phyloP scores from a whole-genome alignment of 1,139 yeast species.

The Lodderomyces parapsilosis region DNA sequence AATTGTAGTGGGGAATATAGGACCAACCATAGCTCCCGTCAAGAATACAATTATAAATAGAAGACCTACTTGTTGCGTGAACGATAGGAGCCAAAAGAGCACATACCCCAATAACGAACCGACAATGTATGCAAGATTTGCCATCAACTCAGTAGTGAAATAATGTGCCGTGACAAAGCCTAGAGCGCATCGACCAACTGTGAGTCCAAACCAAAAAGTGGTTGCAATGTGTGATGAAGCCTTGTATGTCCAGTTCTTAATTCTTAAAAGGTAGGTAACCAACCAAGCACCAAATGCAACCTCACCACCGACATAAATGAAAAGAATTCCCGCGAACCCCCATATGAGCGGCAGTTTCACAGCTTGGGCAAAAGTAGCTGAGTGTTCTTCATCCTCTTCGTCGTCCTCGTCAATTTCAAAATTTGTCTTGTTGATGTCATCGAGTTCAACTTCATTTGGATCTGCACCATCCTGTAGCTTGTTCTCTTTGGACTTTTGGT shows the following conservation, averaged over 20 bases:
- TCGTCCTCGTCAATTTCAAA: conserved; percentile 18
- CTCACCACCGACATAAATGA: conserved; percentile 67
- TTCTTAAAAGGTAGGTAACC: conserved; percentile 53
- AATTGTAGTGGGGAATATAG: conserved; percentile 75
- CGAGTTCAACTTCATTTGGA: conserved; percentile 11
- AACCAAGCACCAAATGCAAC: conserved; percentile 72
- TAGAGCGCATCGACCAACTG: conserved; percentile 56
- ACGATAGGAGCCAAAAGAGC: conserved; percentile 29
- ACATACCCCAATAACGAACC: conserved; percentile 30
- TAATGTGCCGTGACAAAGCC: conserved; percentile 60
- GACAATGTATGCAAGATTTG: conserved; percentile 32
- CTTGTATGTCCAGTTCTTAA: conserved; percentile 44
- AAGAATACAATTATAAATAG: conserved; percentile 45
- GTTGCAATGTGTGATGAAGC: conserved; percentile 60
- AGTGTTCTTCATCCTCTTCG: conserved; percentile 14
- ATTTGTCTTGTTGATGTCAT: conserved; percentile 12
- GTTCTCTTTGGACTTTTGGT: conserved; percentile 8
- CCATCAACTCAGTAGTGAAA: conserved; percentile 46
- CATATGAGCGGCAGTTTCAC: conserved; percentile 45
- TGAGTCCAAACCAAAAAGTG: conserved; percentile 64
- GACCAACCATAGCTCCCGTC: conserved; percentile 73
- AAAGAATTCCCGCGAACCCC: conserved; percentile 49
- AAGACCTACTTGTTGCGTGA: conserved; percentile 12
- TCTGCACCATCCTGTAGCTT: background rate
- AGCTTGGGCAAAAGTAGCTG: conserved; percentile 29